Conservation (phyloP, 495 filamentous ascomycete species). For the Tuber borchii region DNA sequence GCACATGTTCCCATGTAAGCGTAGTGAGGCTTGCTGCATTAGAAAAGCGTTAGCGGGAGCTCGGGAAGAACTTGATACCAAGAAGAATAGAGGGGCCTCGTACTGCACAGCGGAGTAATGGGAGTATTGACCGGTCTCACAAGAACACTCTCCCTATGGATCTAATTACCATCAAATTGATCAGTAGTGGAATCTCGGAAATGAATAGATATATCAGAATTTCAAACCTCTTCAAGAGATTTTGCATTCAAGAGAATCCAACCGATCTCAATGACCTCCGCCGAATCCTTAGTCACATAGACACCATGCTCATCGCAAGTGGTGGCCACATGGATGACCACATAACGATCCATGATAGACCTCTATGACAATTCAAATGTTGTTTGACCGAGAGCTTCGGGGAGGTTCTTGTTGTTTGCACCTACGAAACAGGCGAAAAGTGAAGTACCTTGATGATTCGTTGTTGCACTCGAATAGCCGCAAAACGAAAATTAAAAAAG, state of each 20-base stretch:
- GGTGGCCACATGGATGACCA: constrained; percentile 95
- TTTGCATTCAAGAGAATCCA: constrained; percentile 94
- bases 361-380: constrained; percentile 22
- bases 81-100: constrained; percentile 45
- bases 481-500: constrained; percentile 20
- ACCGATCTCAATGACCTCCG: constrained; percentile 96
- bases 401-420: constrained; percentile 27
- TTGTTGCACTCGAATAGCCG: constrained; percentile 24
- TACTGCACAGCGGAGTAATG: constrained; percentile 97
- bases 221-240: constrained; percentile 77
- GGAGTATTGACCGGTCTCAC: constrained; percentile 98
- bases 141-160: constrained; percentile 89
- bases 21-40: constrained; percentile 84
- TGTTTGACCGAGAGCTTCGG: constrained; percentile 28
- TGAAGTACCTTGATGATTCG: constrained; percentile 19
- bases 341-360: constrained; percentile 80
- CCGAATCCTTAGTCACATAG: constrained; percentile 97
- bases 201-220: neutral
- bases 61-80: neutral
- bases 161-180: constrained; percentile 48
- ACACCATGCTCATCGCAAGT: constrained; percentile 99
- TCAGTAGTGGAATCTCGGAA: constrained; percentile 18
- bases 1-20: constrained; percentile 97
- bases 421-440: neutral
- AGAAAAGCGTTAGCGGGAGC: constrained; percentile 8